Base-by-base conservation (phyloP, 345 rosid genomes). In the Eucalyptus pauciflora region DNA sequence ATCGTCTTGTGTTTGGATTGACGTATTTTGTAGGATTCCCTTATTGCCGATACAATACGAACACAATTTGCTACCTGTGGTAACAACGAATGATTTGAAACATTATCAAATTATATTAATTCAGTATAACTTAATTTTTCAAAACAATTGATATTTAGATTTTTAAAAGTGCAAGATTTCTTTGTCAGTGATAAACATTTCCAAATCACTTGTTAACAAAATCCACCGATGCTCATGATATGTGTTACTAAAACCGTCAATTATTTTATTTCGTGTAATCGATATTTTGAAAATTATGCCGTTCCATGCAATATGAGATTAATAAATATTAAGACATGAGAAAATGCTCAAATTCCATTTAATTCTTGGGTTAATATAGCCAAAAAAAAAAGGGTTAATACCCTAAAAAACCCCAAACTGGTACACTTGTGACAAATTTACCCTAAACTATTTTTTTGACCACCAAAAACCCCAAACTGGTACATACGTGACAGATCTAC, bases 131-230 rank as follows among this genome's bases (percentile, higher is more conserved):
- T 58, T 58, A 5, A 25, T 58, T 60, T 60, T 60, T 27, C 67
- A 60, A 27, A 60, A 10, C 2, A 11, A 60, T 27, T 11, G 7
- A 11, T 10, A 27, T 27, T 11, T 12, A 2, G 22, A 51, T 51
- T 51, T 51, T 51, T 17, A 2, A 58, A 60, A 58, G 69, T 13
- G 31, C 31, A 3, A 2, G 16, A 62, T 29, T 62, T 62, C 4
- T 13, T 7, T 1, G 5, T 25, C 0, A 1, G 0, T 3, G 2
- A 58, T 27, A 25, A 62, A 1, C 15, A 13, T 29, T 6, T 27
- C 7, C 31, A 0, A 27, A 60, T n/a, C 33, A 62, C 33, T 29
- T 6, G 33, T 62, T 29, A 62, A 62, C 33, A 27, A 11, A 60
- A 60, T 60, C 67, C 67, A 27, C n/a, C 0, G 0, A 51, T 51